These are phyloP conservation scores for Licmophora abbreviata DNA, from an alignment of 108 stramenopile genomes.

Conservation along the genomic window DNA sequence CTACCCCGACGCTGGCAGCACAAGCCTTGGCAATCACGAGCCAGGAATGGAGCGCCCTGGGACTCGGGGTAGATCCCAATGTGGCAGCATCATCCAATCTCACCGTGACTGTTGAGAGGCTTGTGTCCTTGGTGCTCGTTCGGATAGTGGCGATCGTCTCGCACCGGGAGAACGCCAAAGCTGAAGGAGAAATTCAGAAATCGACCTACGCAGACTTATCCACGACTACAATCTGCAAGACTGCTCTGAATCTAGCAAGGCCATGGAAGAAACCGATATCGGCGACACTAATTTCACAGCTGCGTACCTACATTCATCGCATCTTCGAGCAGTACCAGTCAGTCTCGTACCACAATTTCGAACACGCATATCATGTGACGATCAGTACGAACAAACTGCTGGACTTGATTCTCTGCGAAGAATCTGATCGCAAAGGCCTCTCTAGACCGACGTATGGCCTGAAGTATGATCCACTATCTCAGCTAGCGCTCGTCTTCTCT, in stretches of 20 bases:
- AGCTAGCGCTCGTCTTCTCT: conserved; percentile 55
- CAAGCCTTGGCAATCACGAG: conserved; percentile 27
- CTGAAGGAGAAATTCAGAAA: neutral
- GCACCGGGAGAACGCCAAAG: conserved; percentile 13
- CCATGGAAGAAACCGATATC: conserved; percentile 26
- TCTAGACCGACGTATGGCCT: conserved; percentile 39
- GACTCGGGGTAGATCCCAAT: conserved; percentile 21
- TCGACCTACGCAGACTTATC: conserved; percentile 22
- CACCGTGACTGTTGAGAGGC: conserved; percentile 30
- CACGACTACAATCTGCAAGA: conserved; percentile 20
- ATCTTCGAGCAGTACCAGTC: conserved; percentile 30
- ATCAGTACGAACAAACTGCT: conserved; percentile 53
- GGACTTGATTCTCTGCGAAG: conserved; percentile 53
- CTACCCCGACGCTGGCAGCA: conserved; percentile 7
- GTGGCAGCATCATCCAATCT: conserved; percentile 25
- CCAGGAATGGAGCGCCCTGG: conserved; percentile 29
- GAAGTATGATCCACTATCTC: conserved; percentile 50
- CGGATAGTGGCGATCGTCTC: conserved; percentile 51
- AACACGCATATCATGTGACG: conserved; percentile 70
- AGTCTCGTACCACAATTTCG: conserved; percentile 58
- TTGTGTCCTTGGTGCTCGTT: conserved; percentile 55
- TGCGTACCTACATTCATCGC: conserved; percentile 27
- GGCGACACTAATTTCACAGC: conserved; percentile 19
- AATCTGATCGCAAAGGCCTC: neutral
- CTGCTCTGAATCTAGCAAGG: conserved; percentile 11